A percentile compares a stretch with the other conserved stretches of the same genome.
Evolutionary conservation across 345 rosid species (phyloP).

Genomic region (Arabidopsis suecica): DNA sequence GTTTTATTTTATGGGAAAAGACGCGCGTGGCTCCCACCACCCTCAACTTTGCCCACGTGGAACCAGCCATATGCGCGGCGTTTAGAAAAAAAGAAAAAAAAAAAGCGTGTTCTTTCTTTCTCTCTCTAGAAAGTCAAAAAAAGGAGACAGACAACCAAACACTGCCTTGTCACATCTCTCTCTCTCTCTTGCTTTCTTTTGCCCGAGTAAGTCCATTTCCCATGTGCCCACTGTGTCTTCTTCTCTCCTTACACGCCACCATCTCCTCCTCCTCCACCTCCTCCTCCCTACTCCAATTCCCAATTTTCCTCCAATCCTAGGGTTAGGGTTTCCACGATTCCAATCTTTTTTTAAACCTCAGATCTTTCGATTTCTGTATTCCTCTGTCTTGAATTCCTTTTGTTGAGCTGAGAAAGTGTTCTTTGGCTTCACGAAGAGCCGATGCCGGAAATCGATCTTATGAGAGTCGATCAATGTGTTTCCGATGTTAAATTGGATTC

Average conservation of each 20-base stretch:
- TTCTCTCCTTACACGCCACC: slow-evolving; percentile 45
- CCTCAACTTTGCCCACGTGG: slow-evolving; percentile 44
- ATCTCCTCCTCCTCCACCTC: slow-evolving; percentile 37
- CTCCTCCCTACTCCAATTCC: slow-evolving; percentile 31
- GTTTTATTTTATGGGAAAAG: slow-evolving; percentile 21
- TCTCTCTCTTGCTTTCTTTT: slow-evolving; percentile 35
- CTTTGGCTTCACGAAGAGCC: slow-evolving; percentile 20
- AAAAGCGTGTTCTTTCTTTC: background rate
- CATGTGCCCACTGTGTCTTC: slow-evolving; percentile 49
- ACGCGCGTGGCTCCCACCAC: slow-evolving; percentile 42
- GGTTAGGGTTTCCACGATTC: slow-evolving; percentile 20
- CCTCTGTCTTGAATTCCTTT: background rate
- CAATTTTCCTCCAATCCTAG: slow-evolving; percentile 24
- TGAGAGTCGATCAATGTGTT: slow-evolving; percentile 61
- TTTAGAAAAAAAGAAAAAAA: background rate
- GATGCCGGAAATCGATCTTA: slow-evolving; percentile 50
- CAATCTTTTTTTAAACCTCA: background rate
- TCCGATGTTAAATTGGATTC: slow-evolving; percentile 47
- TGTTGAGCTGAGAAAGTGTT: background rate
- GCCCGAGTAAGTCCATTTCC: slow-evolving; percentile 35
- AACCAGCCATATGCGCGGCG: slow-evolving; percentile 27
- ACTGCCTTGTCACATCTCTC: slow-evolving; percentile 46
- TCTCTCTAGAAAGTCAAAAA: slow-evolving; percentile 43
- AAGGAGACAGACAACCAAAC: slow-evolving; percentile 48
- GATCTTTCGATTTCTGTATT: slow-evolving; percentile 22